Evolutionary conservation across 306 rosid genomes (phyloP), one percentile per base, ranked within the genome.

Genomic region (Sophora flavescens): DNA sequence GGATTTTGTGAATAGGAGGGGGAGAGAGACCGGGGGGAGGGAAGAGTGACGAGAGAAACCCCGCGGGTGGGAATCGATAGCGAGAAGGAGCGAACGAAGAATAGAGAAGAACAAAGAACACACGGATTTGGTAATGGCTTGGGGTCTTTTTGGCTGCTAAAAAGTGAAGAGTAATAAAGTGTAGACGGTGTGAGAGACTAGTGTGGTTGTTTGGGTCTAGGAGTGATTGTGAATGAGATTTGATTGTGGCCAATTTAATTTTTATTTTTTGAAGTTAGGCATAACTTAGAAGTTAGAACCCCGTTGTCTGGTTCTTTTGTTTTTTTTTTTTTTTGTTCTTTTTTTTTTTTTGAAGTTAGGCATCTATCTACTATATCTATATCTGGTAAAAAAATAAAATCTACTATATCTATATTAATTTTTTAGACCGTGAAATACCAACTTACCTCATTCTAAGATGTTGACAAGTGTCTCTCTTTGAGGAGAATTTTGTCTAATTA

Each of bases 31-130:
- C n/a, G 41, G 45, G 8, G 63, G 14, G 35, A 32, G 63, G 14
- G 44, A 32, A n/a, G 42, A 22, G 57, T 2, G 66, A 69, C 62
- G 69, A 69, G 36, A 12, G 33, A 15, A 80, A 72, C 47, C 68
- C 74, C 74, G 53, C 68, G 15, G 44, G 68, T 33, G 65, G 16
- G 8, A 61, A 51, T 14, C 41, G 47, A 68, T 53, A n/a, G 30
- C 22, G 59, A 53, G 48, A 54, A 65, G 38, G 38, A 15, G 35
- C 33, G 8, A 44, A 33, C 32, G 32, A 30, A 1, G 50, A 70
- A 15, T 11, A 14, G 33, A 33, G 35, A 75, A 51, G 60, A 71
- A 35, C 18, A 9, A 44, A 11, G 8, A 39, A 39, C 10, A 8
- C 6, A 35, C 50, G 68, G 70, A 67, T 36, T 15, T 45, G 47